Conservation (phyloP, 805 yeast species). For the Candida gorgasii region DNA sequence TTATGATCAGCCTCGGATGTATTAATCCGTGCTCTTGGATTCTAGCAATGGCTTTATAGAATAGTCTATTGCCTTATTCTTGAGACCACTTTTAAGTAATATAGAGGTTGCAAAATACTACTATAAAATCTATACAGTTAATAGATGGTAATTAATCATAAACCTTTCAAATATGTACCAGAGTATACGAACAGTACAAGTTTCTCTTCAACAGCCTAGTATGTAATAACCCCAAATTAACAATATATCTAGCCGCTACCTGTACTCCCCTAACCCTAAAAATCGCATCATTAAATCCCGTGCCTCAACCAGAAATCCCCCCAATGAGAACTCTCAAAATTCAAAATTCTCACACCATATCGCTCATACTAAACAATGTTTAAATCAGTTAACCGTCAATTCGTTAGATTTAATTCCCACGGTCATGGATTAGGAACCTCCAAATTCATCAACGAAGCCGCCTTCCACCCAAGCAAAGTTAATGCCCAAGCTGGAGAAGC, state of each 20-base stretch:
- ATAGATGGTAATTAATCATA: too few relatives aligned
- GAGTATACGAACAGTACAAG: too few relatives aligned
- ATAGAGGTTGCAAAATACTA: too few relatives aligned
- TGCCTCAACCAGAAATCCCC: conserved; percentile 1
- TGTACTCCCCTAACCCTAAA: too few relatives aligned
- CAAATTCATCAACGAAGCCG: conserved; percentile 40
- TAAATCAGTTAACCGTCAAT: conserved; percentile 31
- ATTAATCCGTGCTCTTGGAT: too few relatives aligned
- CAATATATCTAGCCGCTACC: background rate
- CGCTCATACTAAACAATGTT: conserved; percentile 6
- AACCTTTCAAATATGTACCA: too few relatives aligned
- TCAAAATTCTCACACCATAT: conserved; percentile 21
- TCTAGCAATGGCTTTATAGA: too few relatives aligned
- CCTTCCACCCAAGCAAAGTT: conserved; percentile 35
- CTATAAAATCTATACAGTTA: too few relatives aligned
- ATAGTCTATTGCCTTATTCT: too few relatives aligned
- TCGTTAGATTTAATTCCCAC: conserved; percentile 42
- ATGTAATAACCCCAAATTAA: background rate
- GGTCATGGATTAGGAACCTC: conserved; percentile 41
- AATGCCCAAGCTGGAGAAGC: conserved; percentile 70
- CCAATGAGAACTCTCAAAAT: conserved; percentile 15
- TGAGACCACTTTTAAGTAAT: too few relatives aligned
- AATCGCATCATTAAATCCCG: conserved; percentile 2
- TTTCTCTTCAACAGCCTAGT: too few relatives aligned
- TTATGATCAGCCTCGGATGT: too few relatives aligned